phyloP scores from a whole-genome alignment of 2,329 filamentous ascomycete genomes.

The Calonectria pseudoturangicola region DNA sequence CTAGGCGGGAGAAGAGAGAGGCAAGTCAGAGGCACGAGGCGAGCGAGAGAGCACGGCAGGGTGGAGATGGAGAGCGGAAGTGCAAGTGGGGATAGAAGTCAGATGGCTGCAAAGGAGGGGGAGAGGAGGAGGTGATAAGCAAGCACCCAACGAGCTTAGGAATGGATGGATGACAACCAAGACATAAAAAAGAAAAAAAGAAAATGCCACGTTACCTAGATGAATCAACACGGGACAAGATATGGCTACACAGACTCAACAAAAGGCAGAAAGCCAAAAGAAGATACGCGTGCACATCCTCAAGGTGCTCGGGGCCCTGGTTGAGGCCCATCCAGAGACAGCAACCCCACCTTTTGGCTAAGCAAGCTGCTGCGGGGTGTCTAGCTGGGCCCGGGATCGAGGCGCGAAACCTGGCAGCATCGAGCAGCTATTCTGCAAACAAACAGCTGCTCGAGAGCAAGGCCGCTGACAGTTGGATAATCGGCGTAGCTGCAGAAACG shows the following conservation, averaged over 20 bases:
- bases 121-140: slow-evolving; percentile 42
- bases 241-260: slow-evolving; percentile 21
- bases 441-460: neutral
- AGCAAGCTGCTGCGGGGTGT: slow-evolving; percentile 1
- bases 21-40: slow-evolving; percentile 34
- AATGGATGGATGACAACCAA: slow-evolving; percentile 11
- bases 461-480: neutral
- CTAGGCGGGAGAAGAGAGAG: slow-evolving; percentile 11
- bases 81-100: slow-evolving; percentile 28
- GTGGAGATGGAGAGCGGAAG: slow-evolving; percentile 30
- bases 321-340: slow-evolving; percentile 27
- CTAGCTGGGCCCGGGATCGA: slow-evolving; percentile 29
- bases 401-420: slow-evolving; percentile 11
- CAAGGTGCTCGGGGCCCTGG: slow-evolving; percentile 4
- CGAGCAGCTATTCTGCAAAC: neutral
- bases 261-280: slow-evolving; percentile 21
- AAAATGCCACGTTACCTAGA: slow-evolving; percentile 21
- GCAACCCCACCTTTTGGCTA: slow-evolving; percentile 20
- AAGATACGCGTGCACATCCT: slow-evolving; percentile 30
- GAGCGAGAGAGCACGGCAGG: slow-evolving; percentile 29
- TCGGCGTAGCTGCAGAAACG: neutral
- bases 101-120: slow-evolving; percentile 35
- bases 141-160: slow-evolving; percentile 29
- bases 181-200: slow-evolving; percentile 1
- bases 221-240: slow-evolving; percentile 4